phyloP scores from a whole-genome alignment of 108 stramenopile genomes.

The Seminavis robusta region DNA sequence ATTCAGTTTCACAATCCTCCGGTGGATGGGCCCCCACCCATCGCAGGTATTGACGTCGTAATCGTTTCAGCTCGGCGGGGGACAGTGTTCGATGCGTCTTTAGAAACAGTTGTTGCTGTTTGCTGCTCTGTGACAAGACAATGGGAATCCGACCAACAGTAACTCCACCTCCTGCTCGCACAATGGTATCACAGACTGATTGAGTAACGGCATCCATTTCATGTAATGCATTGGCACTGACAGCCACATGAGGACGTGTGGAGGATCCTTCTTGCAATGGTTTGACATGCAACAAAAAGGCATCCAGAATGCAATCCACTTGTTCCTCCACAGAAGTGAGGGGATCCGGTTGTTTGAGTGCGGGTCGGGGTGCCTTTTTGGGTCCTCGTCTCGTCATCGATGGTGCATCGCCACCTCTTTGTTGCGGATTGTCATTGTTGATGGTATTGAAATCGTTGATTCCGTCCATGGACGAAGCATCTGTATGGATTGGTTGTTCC shows the following conservation, averaged over 20 bases:
- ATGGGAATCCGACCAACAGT: slow-evolving; percentile 6
- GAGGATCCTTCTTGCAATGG: slow-evolving; percentile 71
- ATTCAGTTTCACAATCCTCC: slow-evolving; percentile 42
- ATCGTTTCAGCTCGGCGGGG: slow-evolving; percentile 40
- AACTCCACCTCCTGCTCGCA: slow-evolving; percentile 31
- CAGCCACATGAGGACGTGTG: slow-evolving; percentile 43
- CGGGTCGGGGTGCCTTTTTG: slow-evolving; percentile 1
- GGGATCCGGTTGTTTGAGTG: neutral
- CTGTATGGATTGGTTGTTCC: slow-evolving; percentile 6
- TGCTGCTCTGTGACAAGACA: slow-evolving; percentile 9
- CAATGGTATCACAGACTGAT: slow-evolving; percentile 41
- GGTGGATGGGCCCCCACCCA: slow-evolving; percentile 59
- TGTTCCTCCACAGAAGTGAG: slow-evolving; percentile 53
- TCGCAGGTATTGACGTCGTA: slow-evolving; percentile 57
- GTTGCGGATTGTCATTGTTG: slow-evolving; percentile 8
- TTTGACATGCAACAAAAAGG: slow-evolving; percentile 40
- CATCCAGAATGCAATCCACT: slow-evolving; percentile 64
- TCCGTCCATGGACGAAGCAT: slow-evolving; percentile 17
- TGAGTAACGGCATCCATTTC: slow-evolving; percentile 52
- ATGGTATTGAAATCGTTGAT: slow-evolving; percentile 4
- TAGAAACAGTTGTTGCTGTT: slow-evolving; percentile 11
- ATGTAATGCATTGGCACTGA: slow-evolving; percentile 31
- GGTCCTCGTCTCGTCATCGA: neutral
- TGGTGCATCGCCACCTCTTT: neutral
- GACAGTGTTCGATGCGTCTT: slow-evolving; percentile 21